phyloP scores from a whole-genome alignment of 495 filamentous ascomycete species.

The Aspergillus cristatus region DNA sequence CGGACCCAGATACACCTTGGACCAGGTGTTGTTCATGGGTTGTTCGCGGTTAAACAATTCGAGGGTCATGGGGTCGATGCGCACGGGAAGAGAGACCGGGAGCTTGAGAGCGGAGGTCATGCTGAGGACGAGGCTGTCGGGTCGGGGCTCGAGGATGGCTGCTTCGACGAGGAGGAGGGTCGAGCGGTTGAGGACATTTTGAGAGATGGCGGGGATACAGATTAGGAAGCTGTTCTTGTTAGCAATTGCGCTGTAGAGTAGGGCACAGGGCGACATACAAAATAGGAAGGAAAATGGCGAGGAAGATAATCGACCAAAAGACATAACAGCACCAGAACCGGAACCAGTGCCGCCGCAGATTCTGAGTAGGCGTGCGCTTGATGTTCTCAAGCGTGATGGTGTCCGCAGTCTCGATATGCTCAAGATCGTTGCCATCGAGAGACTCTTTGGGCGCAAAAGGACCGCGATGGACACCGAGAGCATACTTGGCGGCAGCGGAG shows the following conservation, averaged over 20 bases:
- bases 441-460: conserved; percentile 13
- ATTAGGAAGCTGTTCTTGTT: conserved; percentile 26
- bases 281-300: conserved; percentile 31
- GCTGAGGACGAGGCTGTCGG: conserved; percentile 22
- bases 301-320: conserved; percentile 25
- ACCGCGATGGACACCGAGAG: conserved; percentile 28
- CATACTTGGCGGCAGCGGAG: conserved; percentile 25
- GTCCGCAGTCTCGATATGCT: conserved; percentile 21
- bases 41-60: conserved; percentile 23
- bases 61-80: conserved; percentile 28
- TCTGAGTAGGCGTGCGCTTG: conserved; percentile 16
- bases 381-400: conserved; percentile 21
- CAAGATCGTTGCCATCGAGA: conserved; percentile 15
- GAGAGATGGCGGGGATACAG: conserved; percentile 34
- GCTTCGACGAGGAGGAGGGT: conserved; percentile 28
- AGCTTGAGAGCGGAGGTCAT: conserved; percentile 28
- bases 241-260: no score
- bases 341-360: conserved; percentile 26
- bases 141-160: conserved; percentile 22
- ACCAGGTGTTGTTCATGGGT: conserved; percentile 19
- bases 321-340: conserved; percentile 36
- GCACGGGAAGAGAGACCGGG: conserved; percentile 25
- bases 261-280: conserved; percentile 27
- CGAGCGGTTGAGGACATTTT: conserved; percentile 31
- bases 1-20: conserved; percentile 14